Evolutionary conservation across 1,139 yeast species (phyloP).

Genomic region (Hyphopichia wangnamkhiaoensis): DNA sequence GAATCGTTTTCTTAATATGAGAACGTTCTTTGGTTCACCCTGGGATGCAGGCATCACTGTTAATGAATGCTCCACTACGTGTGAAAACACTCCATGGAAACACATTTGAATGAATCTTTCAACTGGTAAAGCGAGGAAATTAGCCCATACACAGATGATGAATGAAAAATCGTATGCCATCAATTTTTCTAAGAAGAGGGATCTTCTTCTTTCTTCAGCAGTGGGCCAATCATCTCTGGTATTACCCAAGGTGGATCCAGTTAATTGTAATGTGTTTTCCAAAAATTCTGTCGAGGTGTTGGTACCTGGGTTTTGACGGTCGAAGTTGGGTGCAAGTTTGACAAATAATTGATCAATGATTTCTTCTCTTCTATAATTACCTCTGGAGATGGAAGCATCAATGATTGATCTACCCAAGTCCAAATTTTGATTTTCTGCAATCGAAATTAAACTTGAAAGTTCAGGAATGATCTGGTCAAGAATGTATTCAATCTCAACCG

Average conservation of each 20-base stretch:
- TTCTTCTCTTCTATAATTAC: constrained; percentile 64
- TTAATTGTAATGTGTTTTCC: constrained; percentile 65
- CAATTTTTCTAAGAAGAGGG: constrained; percentile 71
- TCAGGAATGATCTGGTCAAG: constrained; percentile 72
- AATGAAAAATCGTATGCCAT: constrained; percentile 66
- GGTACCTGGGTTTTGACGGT: constrained; percentile 34
- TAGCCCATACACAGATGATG: constrained; percentile 58
- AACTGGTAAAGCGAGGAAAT: constrained; percentile 58
- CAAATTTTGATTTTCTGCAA: constrained; percentile 54
- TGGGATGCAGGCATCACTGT: constrained; percentile 29
- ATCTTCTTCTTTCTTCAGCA: constrained; percentile 81
- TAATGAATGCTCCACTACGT: constrained; percentile 69
- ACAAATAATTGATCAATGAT: constrained; percentile 59
- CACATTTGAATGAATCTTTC: constrained; percentile 71
- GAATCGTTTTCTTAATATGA: constrained; percentile 64
- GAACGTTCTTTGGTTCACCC: constrained; percentile 50
- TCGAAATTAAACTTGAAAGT: constrained; percentile 57
- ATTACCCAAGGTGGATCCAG: constrained; percentile 75
- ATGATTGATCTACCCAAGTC: constrained; percentile 70
- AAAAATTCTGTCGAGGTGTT: constrained; percentile 50
- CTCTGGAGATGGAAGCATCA: constrained; percentile 63
- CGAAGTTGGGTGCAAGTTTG: constrained; percentile 57
- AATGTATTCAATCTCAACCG: constrained; percentile 60
- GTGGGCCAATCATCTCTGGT: constrained; percentile 91
- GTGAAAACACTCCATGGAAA: constrained; percentile 85